Evolutionary conservation across 2,329 filamentous ascomycete genomes (phyloP), one percentile per base, ranked within the genome.

Genomic region (Colletotrichum tanaceti): DNA sequence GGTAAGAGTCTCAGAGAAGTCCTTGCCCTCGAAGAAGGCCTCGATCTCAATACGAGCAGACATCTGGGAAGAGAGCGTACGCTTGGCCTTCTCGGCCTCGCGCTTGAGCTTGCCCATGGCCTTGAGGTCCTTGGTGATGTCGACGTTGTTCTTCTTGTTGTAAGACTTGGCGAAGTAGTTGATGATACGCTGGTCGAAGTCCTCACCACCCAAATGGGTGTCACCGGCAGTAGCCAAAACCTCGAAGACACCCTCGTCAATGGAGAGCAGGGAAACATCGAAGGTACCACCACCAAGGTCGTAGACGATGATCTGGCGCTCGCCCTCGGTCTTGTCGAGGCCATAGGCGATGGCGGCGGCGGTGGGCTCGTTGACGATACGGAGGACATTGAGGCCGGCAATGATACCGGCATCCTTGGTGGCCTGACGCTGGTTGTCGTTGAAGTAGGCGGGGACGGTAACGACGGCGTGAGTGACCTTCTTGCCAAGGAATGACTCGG

Each of bases 31-130:
- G 85, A 93, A 92, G 92, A 99, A 97, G 74, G 93, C 91, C 83
- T 99, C 96, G 73, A 99, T 98, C 85, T 98, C 96, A 75, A 97
- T 94, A 75, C 93, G 92, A 74, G 93, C 93, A 73, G 92, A 94
- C 90, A 93, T 94, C 86, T 97, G 93, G 74, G 93, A 96, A 78
- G 93, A 97, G 65, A 99, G 91, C 75, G 94, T 97, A 79, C 96
- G 93, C 92, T 99, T 99, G 84, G 96, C 96, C 90, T 98, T 98
- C 84, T 99, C 96, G 75, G 96, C 95, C 84, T 98, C 96, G 77
- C 96, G 94, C 93, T 98, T 98, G 76, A 99, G 90, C 87, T 98
- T 99, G 85, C 94, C 93, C 94, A 98, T 98, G 74, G 95, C 91
- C 92, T 98, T 98, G 73, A 91, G 85, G 79, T 98, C 94, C 87